phyloP scores from a whole-genome alignment of 1,139 yeast species.

The Hyphopichia fennica region DNA sequence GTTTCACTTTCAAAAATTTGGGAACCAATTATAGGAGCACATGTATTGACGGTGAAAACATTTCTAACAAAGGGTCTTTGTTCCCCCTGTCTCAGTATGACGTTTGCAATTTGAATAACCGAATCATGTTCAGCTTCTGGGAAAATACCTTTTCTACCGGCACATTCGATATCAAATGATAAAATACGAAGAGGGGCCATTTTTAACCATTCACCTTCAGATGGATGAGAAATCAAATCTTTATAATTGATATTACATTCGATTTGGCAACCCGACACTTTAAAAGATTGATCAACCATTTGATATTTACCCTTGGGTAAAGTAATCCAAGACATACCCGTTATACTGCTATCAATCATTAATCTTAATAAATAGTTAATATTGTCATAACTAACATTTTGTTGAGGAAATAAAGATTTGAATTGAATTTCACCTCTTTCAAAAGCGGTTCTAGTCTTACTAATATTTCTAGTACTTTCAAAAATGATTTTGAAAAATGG shows the following conservation, averaged over 20 bases:
- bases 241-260: constrained; percentile 72
- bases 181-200: constrained; percentile 92
- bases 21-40: constrained; percentile 92
- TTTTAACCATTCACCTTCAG: constrained; percentile 93
- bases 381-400: constrained; percentile 80
- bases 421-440: constrained; percentile 81
- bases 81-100: constrained; percentile 82
- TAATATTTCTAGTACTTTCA: constrained; percentile 63
- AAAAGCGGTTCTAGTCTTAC: constrained; percentile 71
- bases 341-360: constrained; percentile 88
- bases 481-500: constrained; percentile 79
- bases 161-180: constrained; percentile 97
- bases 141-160: constrained; percentile 94
- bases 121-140: constrained; percentile 95
- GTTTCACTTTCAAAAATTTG: constrained; percentile 75
- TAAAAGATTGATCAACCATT: constrained; percentile 33
- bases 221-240: constrained; percentile 73
- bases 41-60: constrained; percentile 89
- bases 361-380: constrained; percentile 80
- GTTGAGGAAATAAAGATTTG: constrained; percentile 58
- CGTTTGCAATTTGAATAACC: constrained; percentile 96
- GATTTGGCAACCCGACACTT: constrained; percentile 77
- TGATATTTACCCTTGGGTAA: constrained; percentile 73
- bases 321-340: constrained; percentile 98
- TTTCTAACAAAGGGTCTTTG: constrained; percentile 84